Evolutionary conservation across 2,329 filamentous ascomycete genomes (phyloP), one percentile per base, ranked within the genome.

Genomic region (Cladosporium sp.): DNA sequence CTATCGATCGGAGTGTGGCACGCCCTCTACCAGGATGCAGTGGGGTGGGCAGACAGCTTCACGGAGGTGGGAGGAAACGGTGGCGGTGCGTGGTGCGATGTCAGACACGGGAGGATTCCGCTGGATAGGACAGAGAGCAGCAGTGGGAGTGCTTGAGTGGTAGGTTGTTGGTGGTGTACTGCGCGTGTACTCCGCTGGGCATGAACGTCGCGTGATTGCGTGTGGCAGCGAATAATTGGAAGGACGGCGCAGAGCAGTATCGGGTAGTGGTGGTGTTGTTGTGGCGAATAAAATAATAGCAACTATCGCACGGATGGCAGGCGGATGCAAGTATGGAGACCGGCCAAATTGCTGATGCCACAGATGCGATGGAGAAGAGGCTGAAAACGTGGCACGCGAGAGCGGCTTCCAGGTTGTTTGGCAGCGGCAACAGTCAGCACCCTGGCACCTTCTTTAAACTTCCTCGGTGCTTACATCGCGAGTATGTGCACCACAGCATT

Each of bases 1-100:
- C 32, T 46, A 56, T 63, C 60, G 60, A 63, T 63, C 60, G 60
- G 58, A 16, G 58, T 18, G 34, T 46, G 56, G 56, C 56, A 32
- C 48, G 26, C 14, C 25, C 48, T 28, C 13, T 28, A n/a, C 23
- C n/a, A 21, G 39, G 39, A n/a, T 54, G 51, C 51, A 21, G 54
- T 57, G 54, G 54, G 32, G 53, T 36, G 53, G 54, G 30, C 18
- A 25, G 51, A 54, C 51, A 54, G 51, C 51, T 54, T 54, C 51
- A 54, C 51, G 28, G 28, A 54, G 51, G 49, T 7, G 30, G 28
- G 28, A 54, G 51, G 49, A 16, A 53, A 53, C 49, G 49, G 49
- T 26, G 49, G 51, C 51, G 51, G 51, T 46, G 39, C 39, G 51
- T 28, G 51, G 51, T 46, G 39, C 39, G 39, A 10, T 46, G 39